These are phyloP conservation scores for Penicillium subrubescens DNA, from an alignment of 495 filamentous ascomycete genomes.

Conservation along the genomic window DNA sequence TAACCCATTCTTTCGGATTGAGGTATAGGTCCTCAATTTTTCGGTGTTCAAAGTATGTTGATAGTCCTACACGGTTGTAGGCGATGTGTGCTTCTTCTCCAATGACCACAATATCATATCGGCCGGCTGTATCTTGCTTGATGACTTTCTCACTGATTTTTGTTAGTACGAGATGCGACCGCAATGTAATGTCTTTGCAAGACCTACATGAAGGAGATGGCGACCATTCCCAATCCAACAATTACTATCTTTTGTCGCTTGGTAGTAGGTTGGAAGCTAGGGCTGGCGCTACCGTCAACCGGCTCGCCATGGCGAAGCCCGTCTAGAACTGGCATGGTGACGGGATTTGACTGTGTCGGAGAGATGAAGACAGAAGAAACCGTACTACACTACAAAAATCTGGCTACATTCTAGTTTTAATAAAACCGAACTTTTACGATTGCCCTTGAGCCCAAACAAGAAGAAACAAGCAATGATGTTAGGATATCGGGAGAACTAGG, in stretches of 20 bases:
- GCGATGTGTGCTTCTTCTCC: constrained; percentile 91
- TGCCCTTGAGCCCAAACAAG: not conserved
- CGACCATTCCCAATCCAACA: constrained; percentile 94
- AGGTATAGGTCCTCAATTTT: constrained; percentile 89
- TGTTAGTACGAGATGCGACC: not conserved
- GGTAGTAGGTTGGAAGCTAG: constrained; percentile 4
- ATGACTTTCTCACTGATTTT: constrained; percentile 81
- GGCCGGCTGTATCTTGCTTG: constrained; percentile 77
- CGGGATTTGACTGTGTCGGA: not conserved
- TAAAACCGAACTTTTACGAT: not conserved
- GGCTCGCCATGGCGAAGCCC: constrained; percentile 33
- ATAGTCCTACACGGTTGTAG: constrained; percentile 96
- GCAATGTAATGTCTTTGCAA: not conserved
- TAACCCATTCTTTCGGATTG: constrained; percentile 86
- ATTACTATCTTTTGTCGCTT: constrained; percentile 74
- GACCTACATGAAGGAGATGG: constrained; percentile 82
- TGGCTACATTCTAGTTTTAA: constrained; percentile 21
- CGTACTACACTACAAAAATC: not conserved
- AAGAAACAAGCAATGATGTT: not conserved
- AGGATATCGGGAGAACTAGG: not conserved
- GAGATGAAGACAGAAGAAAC: not conserved
- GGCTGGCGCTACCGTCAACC: constrained; percentile 27
- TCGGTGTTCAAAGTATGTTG: constrained; percentile 89
- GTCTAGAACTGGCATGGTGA: constrained; percentile 40
- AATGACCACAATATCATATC: constrained; percentile 87